Percentiles rank a stretch among this genome's conserved stretches.
phyloP scores from a whole-genome alignment of 805 yeast species.

The Zygosaccharomyces kombuchaensis region DNA sequence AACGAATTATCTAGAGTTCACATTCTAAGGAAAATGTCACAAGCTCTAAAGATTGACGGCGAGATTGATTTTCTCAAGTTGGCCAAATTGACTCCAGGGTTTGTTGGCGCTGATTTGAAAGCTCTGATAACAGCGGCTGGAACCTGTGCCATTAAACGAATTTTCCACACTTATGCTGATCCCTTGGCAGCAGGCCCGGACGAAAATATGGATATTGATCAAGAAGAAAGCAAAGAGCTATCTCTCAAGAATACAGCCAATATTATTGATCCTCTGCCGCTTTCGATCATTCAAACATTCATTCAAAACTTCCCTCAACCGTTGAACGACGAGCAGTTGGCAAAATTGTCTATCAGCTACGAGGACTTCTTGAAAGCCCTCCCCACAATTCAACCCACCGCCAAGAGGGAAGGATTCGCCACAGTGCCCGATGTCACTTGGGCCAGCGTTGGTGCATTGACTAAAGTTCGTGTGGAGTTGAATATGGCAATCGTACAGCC shows the following conservation, averaged over 20 bases:
- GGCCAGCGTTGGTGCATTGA: conserved; percentile 89
- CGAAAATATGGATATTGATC: conserved; percentile 16
- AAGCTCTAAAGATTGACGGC: conserved; percentile 60
- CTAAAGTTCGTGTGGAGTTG: conserved; percentile 74
- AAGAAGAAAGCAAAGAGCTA: conserved; percentile 13
- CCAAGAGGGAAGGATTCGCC: conserved; percentile 97
- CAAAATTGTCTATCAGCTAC: conserved; percentile 67
- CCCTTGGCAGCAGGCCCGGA: conserved; percentile 5
- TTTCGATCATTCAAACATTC: conserved; percentile 69
- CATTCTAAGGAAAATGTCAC: conserved; percentile 72
- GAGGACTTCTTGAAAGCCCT: conserved; percentile 80
- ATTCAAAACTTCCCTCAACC: conserved; percentile 73
- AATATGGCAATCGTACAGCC: conserved; percentile 99
- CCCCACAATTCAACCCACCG: conserved; percentile 94
- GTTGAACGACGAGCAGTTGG: conserved; percentile 68
- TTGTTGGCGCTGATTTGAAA: conserved; percentile 94
- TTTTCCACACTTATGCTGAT: conserved; percentile 53
- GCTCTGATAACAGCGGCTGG: conserved; percentile 95
- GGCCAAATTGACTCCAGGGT: conserved; percentile 95
- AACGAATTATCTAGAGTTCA: conserved; percentile 74
- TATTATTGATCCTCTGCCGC: conserved; percentile 35
- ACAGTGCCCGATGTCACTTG: conserved; percentile 97
- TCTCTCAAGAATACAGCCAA: conserved; percentile 34
- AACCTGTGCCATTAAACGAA: conserved; percentile 86
- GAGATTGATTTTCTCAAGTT: conserved; percentile 63